phyloP scores from a whole-genome alignment of 208 protist genomes.

The Crithidia fasciculata region DNA sequence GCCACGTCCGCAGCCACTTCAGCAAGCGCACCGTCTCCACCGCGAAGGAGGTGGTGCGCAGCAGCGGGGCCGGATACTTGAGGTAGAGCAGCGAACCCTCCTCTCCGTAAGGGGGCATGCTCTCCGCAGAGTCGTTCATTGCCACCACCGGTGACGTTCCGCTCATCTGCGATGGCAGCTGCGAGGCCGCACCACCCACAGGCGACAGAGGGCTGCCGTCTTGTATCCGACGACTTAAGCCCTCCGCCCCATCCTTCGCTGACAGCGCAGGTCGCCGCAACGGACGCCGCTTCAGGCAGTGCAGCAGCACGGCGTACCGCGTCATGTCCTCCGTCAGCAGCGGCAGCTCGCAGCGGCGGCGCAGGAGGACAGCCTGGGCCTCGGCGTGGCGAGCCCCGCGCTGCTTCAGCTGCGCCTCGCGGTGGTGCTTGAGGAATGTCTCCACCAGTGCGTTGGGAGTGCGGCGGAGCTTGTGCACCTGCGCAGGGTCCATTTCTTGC shows the following conservation, averaged over 20 bases:
- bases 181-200: neutral
- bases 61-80: slow-evolving; percentile 77
- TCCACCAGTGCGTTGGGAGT: slow-evolving; percentile 27
- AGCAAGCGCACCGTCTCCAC: slow-evolving; percentile 68
- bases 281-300: slow-evolving; percentile 14
- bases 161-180: neutral
- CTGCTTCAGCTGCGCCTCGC: slow-evolving; percentile 19
- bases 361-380: slow-evolving; percentile 15
- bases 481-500: slow-evolving; percentile 19
- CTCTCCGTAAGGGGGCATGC: slow-evolving; percentile 21
- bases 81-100: slow-evolving; percentile 52
- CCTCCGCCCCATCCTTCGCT: neutral
- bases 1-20: slow-evolving; percentile 83
- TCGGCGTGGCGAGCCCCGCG: slow-evolving; percentile 19
- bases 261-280: neutral
- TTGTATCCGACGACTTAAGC: neutral
- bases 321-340: slow-evolving; percentile 30
- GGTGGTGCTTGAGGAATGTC: slow-evolving; percentile 22
- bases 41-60: slow-evolving; percentile 70
- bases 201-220: neutral
- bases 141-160: neutral
- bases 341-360: slow-evolving; percentile 34
- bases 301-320: slow-evolving; percentile 26
- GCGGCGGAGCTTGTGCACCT: slow-evolving; percentile 22
- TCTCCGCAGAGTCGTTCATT: neutral